Base-by-base conservation (phyloP, 768 basidiomycete genomes). In the Porphyrellus cyaneotinctus region DNA sequence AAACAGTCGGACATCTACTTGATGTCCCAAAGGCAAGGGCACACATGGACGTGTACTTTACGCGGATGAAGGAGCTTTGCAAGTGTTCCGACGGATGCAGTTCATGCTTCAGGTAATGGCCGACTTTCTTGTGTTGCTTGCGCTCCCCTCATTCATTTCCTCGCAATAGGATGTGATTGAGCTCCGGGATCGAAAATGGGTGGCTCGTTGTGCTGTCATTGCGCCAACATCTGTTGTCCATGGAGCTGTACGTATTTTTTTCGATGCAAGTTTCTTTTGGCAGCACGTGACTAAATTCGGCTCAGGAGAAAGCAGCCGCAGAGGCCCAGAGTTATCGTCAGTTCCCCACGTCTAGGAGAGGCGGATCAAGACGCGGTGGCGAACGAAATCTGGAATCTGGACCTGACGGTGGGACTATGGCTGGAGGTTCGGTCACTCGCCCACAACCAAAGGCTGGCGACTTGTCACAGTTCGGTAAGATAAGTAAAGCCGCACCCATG, bases 1-100 rank as follows among this genome's bases (percentile, higher is more conserved):
- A 87, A 22, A 97, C 95, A 8, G 91, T 97, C 49, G 95, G 95
- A 48, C 75, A 78, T 51, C 74, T 80, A n/a, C 81, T 97, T 50
- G 95, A 98, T 63, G 86, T 84, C 6, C 71, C 70, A 22, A 93
- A 91, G 75, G 85, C 91, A 26, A 82, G 80, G 43, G 85, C 83
- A 15, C 88, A 91, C 63, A 88, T 98, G 82, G 86, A 89, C 61
- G 85, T 95, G 28, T 97, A 97, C 78, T 97, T 97, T 77, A 76
- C 80, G 35, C 81, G 95, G 51, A 92, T 98, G 85, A 82, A 83
- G 65, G 84, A 88, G 67, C 75, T 97, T 57, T 74, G 79, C 36
- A 86, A 85, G 74, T 89, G 83, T 61, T 70, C 61, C 12, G 84
- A 15, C 87, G 95, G 62, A 90, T 97, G 81, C 84, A 85, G 51